Evolutionary conservation across 2,329 filamentous ascomycete species (phyloP).

Genomic region (Cyphellophora attinorum): DNA sequence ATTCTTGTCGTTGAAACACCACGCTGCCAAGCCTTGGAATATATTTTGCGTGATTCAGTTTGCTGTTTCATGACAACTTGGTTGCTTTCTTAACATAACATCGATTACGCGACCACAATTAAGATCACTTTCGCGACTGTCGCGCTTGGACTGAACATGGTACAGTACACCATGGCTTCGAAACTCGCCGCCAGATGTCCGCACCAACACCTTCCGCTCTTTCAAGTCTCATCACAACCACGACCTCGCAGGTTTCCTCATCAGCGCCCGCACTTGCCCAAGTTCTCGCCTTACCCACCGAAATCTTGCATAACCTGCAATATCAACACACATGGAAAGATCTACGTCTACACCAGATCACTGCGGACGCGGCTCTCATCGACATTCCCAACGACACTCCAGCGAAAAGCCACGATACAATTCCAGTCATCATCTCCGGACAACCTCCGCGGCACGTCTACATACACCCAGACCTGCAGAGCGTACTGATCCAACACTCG

Average conservation of each 20-base stretch:
- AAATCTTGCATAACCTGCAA: conserved; percentile 55
- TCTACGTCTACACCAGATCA: conserved; percentile 30
- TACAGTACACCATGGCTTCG: no score
- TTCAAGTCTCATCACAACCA: conserved; percentile 27
- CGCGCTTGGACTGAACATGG: no score
- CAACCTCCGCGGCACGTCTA: conserved; percentile 52
- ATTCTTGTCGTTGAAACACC: no score
- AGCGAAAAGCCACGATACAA: conserved; percentile 1
- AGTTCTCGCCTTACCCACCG: conserved; percentile 44
- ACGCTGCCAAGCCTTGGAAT: no score
- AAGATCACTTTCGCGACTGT: no score
- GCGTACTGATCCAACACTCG: conserved; percentile 45
- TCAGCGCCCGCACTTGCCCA: conserved; percentile 15
- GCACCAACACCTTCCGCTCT: conserved; percentile 29
- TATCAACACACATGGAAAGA: conserved; percentile 54
- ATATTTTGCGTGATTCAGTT: no score
- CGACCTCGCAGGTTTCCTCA: conserved; percentile 19
- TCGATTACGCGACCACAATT: no score
- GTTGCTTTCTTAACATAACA: no score
- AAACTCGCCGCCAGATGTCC: no score
- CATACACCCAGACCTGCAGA: conserved; percentile 56
- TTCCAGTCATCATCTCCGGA: conserved; percentile 43
- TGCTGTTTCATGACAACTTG: no score
- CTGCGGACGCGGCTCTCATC: conserved; percentile 3
- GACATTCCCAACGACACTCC: conserved; percentile 7